Base-by-base conservation (phyloP, 2,329 filamentous ascomycete species). In the Pseudonectria foliicola region DNA sequence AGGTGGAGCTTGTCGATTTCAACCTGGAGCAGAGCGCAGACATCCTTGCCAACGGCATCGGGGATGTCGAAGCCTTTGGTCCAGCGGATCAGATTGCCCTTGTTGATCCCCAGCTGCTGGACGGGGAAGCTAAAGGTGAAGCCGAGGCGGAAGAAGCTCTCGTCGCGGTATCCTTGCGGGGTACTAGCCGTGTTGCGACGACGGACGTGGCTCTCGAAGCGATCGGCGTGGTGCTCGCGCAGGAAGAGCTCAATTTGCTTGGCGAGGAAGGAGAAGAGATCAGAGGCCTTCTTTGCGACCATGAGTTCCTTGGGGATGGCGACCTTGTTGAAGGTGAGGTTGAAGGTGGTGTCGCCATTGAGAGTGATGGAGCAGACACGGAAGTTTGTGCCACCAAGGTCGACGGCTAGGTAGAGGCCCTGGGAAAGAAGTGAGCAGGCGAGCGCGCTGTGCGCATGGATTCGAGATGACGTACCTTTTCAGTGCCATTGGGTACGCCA, bases 111-210 rank as follows among this genome's bases (percentile, higher is more conserved):
- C 38, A 85, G 72, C 61, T 98, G 92, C 58, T 93, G 79, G 26
- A 96, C 89, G 3, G 92, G 92, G 67, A 96, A 98, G 58, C 85
- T 94, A 65, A 98, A 98, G 34, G 92, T 98, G 66, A 98, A 98
- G n/a, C 92, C 92, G 27, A 98, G 72, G 52, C 88, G 85, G 66
- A 96, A 95, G 42, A 92, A 77, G 39, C 90, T 73, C 57, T 90
- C 79, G 43, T 87, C 79, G 35, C 69, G 68, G 55, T 70, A 79
- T 18, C 75, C 77, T 32, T 74, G 67, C 13, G 70, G 69, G 16
- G 71, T 70, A 57, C 72, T 77, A 31, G 69, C 62, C 3, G 78
- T 80, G 44, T 75, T 66, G 42, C 82, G 76, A 42, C 82, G 76
- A 48, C 73, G 72, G 39, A 80, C 59, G 59, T 87, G 74, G 42